These are phyloP conservation scores for Exophiala oligosperma DNA, from an alignment of 2,329 filamentous ascomycete species.

Conservation along the genomic window DNA sequence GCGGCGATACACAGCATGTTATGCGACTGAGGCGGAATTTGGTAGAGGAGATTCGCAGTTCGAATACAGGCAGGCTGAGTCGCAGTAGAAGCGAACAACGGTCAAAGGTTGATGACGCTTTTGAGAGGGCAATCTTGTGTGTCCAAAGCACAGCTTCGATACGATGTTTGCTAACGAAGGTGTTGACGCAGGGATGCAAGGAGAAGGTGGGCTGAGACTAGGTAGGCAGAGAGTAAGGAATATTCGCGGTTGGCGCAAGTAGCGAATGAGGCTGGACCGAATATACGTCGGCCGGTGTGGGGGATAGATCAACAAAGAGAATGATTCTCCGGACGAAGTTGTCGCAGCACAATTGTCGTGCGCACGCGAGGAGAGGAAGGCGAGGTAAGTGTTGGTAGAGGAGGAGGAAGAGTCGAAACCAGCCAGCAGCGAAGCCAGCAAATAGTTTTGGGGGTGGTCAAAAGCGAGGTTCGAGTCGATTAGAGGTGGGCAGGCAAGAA, in stretches of 20 bases:
- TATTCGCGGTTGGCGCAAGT: background rate
- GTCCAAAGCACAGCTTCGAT: too few relatives aligned
- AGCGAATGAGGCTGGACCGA: background rate
- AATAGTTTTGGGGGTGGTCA: background rate
- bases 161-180: background rate
- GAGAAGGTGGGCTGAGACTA: background rate
- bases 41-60: background rate
- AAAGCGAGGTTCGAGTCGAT: conserved; percentile 2
- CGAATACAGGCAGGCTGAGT: background rate
- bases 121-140: too few relatives aligned
- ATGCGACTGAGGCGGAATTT: conserved; percentile 3
- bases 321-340: background rate
- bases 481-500: conserved; percentile 6
- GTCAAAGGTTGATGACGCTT: too few relatives aligned
- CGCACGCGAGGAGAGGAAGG: background rate
- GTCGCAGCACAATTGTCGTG: background rate
- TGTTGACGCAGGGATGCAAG: background rate
- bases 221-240: background rate
- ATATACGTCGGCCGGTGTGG: background rate
- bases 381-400: background rate
- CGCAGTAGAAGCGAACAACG: too few relatives aligned
- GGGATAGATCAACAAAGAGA: too few relatives aligned
- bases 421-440: conserved; percentile 2
- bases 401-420: background rate
- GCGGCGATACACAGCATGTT: conserved; percentile 16